These are phyloP conservation scores for Aspergillus fumigatiaffinis DNA, from an alignment of 2,329 filamentous ascomycete species.

Conservation along the genomic window DNA sequence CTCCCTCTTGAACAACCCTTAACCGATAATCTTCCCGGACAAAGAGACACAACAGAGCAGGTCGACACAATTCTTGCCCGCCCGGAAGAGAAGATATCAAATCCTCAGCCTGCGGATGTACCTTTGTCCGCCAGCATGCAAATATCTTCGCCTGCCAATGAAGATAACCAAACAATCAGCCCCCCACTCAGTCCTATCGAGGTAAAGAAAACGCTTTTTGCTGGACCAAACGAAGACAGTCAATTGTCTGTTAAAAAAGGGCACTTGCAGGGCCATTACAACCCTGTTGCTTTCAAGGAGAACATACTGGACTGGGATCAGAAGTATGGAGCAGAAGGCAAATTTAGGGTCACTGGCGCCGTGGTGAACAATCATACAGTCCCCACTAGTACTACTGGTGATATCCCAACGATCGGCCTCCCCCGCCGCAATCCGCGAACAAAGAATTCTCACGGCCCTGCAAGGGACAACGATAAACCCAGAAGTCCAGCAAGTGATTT, in stretches of 20 bases:
- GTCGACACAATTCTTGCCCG: neutral
- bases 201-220: conserved; percentile 45
- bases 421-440: conserved; percentile 21
- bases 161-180: conserved; percentile 30
- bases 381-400: conserved; percentile 7
- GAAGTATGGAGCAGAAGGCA: conserved; percentile 51
- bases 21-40: neutral
- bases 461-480: conserved; percentile 4
- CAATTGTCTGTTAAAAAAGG: conserved; percentile 7
- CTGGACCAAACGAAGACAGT: conserved; percentile 12
- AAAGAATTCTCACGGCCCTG: conserved; percentile 1
- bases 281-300: conserved; percentile 49
- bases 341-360: conserved; percentile 38
- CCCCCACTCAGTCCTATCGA: conserved; percentile 40
- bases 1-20: conserved; percentile 4
- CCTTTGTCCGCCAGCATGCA: conserved; percentile 1
- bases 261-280: conserved; percentile 45
- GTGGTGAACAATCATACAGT: conserved; percentile 5
- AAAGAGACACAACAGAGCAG: conserved; percentile 1
- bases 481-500: conserved; percentile 6
- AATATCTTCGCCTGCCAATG: conserved; percentile 12
- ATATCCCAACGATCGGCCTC: conserved; percentile 39
- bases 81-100: conserved; percentile 1
- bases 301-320: conserved; percentile 47
- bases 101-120: neutral